These are phyloP conservation scores for Caryocar brasiliense DNA, from an alignment of 441 rosid genomes.

Conservation along the genomic window DNA sequence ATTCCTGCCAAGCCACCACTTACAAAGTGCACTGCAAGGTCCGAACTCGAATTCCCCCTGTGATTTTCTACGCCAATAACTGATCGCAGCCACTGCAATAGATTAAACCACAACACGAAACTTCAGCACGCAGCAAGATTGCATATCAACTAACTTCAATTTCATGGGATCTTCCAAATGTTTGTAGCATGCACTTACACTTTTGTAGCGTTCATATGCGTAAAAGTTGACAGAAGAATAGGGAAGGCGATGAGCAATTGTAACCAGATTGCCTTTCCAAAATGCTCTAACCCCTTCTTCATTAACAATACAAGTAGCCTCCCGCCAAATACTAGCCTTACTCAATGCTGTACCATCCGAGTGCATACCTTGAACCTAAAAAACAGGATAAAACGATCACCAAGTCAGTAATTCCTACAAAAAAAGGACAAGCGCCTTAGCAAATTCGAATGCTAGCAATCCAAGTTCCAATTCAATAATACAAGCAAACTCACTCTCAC, in stretches of 20 bases:
- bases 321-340: conserved; percentile 55
- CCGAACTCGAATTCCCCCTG: conserved; percentile 25
- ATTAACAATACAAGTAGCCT: conserved; percentile 56
- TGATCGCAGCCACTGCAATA: conserved; percentile 47
- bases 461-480: background rate
- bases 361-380: conserved; percentile 94
- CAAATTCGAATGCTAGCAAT: background rate
- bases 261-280: conserved; percentile 93
- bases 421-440: background rate
- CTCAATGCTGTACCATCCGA: conserved; percentile 46
- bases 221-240: conserved; percentile 74
- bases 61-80: conserved; percentile 30
- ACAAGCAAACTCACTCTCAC: too few relatives aligned
- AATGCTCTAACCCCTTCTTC: conserved; percentile 90
- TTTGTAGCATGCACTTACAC: conserved; percentile 30
- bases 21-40: conserved; percentile 53
- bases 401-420: background rate
- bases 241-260: conserved; percentile 87
- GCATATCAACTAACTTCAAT: background rate
- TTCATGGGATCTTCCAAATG: background rate
- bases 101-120: background rate
- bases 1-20: conserved; percentile 93
- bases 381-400: background rate
- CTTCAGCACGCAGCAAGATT: background rate
- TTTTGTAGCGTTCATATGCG: conserved; percentile 68